A percentile compares a stretch with the other conserved stretches of the same genome.
phyloP scores from a whole-genome alignment of 2,329 filamentous ascomycete genomes.

The Chaetothyriales sp. region DNA sequence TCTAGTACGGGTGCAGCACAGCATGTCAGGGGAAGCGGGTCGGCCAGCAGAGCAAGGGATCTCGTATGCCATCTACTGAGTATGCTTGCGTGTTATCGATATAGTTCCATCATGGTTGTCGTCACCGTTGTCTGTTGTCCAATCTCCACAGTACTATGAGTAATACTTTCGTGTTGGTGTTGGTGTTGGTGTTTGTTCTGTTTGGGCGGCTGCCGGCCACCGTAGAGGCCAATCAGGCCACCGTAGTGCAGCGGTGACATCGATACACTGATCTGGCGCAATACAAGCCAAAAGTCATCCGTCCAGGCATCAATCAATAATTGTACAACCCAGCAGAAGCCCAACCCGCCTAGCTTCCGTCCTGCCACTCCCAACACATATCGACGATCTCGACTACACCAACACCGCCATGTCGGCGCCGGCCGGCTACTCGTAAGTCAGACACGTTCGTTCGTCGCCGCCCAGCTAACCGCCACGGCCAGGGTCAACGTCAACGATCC shows the following conservation, averaged over 20 bases:
- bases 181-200: not conserved
- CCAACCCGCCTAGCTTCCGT: slow-evolving; percentile 3
- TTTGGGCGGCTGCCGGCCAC: not conserved
- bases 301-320: not conserved
- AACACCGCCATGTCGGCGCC: slow-evolving; percentile 30
- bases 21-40: slow-evolving; percentile 10
- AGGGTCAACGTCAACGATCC: slow-evolving; percentile 61
- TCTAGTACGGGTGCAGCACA: slow-evolving; percentile 9
- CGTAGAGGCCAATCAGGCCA: not conserved
- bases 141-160: too few relatives aligned
- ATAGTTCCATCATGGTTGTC: not conserved
- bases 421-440: slow-evolving; percentile 31
- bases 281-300: too few relatives aligned
- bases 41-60: not conserved
- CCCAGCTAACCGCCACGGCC: slow-evolving; percentile 13
- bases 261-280: not conserved
- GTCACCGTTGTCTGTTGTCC: too few relatives aligned
- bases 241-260: not conserved
- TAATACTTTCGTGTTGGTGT: not conserved
- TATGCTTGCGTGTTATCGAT: not conserved
- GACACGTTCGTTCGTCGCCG: slow-evolving; percentile 5
- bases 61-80: not conserved
- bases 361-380: not conserved
- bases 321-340: not conserved
- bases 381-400: slow-evolving; percentile 4